Evolutionary conservation across 1,284 basidiomycete species (phyloP), one percentile per base, ranked within the genome.

Genomic region (Lignosus rhinocerotis): DNA sequence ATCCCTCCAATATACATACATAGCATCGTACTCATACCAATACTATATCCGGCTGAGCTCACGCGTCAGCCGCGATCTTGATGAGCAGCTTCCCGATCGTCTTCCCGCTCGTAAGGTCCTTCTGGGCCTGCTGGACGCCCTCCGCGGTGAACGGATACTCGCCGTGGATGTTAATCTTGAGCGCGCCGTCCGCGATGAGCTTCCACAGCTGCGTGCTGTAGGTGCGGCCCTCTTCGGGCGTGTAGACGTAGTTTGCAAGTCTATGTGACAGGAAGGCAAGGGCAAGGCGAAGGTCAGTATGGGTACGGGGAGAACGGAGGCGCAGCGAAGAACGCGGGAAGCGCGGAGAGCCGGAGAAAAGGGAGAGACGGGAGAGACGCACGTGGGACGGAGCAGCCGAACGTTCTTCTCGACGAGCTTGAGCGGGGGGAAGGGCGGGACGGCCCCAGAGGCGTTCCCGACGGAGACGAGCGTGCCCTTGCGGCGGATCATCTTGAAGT

Each of bases 391-490:
- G 43, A 87, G 72, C 32, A 94, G 76, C 64, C 88, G 93, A 66
- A 96, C 71, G 66, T 96, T 96, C 80, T 96, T 99, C 62, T 86
- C 80, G 0, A 80, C 78, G 21, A 98, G 83, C 67, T 86, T 90
- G 56, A 93, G 77, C 0, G 89, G 82, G 1, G 88, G 75, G 69
- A 96, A 88, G 0, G 92, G 87, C 34, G 82, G 80, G 4, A 91
- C 85, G 9, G 88, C 77, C 1, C 94, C 96, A 8, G 92, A 95
- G 0, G 96, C 93, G 70, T 98, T 98, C 0, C 96, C 96, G 53
- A 95, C 86, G 3, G 88, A 89, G n/a, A 96, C 90, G 39, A 98
- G 78, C 0, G 90, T 92, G 2, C 90, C 93, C 69, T 93, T 94
- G 41, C 91, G 80, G 64, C 84, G 84, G 60, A 94, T 81, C 71